Base-by-base conservation (phyloP, 1,139 yeast species). In the Saccharomyces hybrid region DNA sequence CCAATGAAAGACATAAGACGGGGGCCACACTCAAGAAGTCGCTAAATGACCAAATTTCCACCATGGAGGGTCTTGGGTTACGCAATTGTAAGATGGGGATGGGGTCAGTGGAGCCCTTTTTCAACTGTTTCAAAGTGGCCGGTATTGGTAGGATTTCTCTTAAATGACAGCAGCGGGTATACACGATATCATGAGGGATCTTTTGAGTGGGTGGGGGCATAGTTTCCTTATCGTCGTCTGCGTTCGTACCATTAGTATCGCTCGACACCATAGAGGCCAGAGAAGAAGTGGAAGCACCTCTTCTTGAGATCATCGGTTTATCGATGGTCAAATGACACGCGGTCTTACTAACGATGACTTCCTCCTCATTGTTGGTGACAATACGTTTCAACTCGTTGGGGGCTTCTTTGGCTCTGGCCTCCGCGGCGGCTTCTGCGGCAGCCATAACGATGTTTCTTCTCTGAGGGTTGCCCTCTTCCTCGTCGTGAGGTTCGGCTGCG, bases 61-160 rank as follows among this genome's bases (percentile, higher is more conserved):
- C 81, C 76, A 84, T 73, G 0, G 91, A 83, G 0, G 95, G 95
- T 38, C 79, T 74, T 3, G 93, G 90, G 59, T 86, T 86, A 59
- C 86, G 74, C 52, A 86, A 67, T 61, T 83, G 89, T 51, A 86
- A 67, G 2, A 81, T 59, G 0, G 89, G 83, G 16, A 86, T 74
- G 1, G 91, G 88, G 16, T 85, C 87, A 58, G 82, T 77, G 0
- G 88, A 79, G 0, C 86, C 88, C 53, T 80, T 76, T 13, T 88
- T 88, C 54, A 86, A 76, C 68, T 91, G 98, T 64, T 85, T 86
- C 62, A 89, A 70, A 0, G 95, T 89, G 0, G 96, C 96, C 1
- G 96, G 95, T 57, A 91, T 90, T 0, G 98, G 98, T 60, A 91
- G 72, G 53, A 91, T 91, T 65, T 91, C 98, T 54, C 98, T 77